Evolutionary conservation across 805 yeast species (phyloP).

Genomic region (Metschnikowia baotianmanensis): DNA sequence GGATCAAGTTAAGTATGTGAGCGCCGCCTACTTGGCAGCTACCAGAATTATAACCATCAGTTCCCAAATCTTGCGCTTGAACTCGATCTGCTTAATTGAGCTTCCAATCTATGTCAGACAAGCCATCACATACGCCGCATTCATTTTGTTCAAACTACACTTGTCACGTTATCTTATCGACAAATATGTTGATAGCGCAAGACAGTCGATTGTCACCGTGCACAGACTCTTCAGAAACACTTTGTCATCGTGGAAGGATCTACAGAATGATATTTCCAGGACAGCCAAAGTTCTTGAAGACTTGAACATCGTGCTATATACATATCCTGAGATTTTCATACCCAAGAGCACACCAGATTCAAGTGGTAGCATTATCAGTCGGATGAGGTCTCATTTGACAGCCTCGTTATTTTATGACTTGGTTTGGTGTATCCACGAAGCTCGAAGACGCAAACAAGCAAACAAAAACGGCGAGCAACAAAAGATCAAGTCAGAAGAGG

Average conservation of each 20-base stretch:
- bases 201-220: slow-evolving; percentile 91
- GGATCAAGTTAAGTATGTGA: slow-evolving; percentile 81
- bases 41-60: slow-evolving; percentile 79
- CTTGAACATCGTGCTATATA: slow-evolving; percentile 78
- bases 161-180: slow-evolving; percentile 70
- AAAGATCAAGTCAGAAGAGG: slow-evolving; percentile 5
- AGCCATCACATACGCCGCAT: slow-evolving; percentile 76
- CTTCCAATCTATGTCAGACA: slow-evolving; percentile 85
- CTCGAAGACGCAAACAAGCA: slow-evolving; percentile 61
- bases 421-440: slow-evolving; percentile 94
- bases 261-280: slow-evolving; percentile 85
- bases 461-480: slow-evolving; percentile 25
- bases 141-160: slow-evolving; percentile 77
- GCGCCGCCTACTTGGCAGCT: slow-evolving; percentile 75
- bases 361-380: slow-evolving; percentile 56
- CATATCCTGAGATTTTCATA: slow-evolving; percentile 80
- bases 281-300: slow-evolving; percentile 90
- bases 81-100: slow-evolving; percentile 69
- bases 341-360: slow-evolving; percentile 18
- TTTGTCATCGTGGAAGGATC: slow-evolving; percentile 86
- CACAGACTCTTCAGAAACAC: slow-evolving; percentile 86
- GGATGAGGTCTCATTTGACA: slow-evolving; percentile 90
- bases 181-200: slow-evolving; percentile 78
- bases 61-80: slow-evolving; percentile 57
- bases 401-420: slow-evolving; percentile 89